Percentiles rank a stretch among this genome's conserved stretches.
Evolutionary conservation across 371 early-diverging fungal genomes (phyloP).

Genomic region (Pancytospora epiphaga): DNA sequence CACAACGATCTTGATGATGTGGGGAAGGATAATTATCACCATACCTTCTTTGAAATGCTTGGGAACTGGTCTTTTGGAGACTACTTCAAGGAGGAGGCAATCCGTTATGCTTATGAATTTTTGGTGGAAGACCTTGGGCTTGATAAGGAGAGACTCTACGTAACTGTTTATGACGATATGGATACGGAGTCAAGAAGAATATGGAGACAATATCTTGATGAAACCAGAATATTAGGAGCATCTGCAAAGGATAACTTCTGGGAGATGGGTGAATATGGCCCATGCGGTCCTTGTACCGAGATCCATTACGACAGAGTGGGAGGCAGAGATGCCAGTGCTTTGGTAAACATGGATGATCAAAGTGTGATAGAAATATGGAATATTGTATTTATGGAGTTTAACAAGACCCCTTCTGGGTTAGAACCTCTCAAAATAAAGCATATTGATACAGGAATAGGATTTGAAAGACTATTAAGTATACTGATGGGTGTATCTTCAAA

Average conservation of each 20-base stretch:
- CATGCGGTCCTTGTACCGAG: conserved; percentile 99
- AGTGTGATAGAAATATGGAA: conserved; percentile 99
- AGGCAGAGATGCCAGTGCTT: conserved; percentile 71
- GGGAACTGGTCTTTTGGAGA: conserved; percentile 99
- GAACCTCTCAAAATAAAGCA: conserved; percentile 82
- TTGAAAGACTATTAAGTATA: conserved; percentile 88
- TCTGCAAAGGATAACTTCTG: conserved; percentile 94
- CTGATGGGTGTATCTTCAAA: conserved; percentile 88
- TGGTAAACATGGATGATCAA: conserved; percentile 97
- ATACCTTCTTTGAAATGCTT: conserved; percentile 99
- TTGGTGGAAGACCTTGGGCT: conserved; percentile 77
- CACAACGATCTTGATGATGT: conserved; percentile 99
- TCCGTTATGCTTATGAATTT: conserved; percentile 80
- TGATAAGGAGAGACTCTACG: conserved; percentile 77
- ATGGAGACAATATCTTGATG: conserved; percentile 78
- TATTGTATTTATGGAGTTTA: conserved; percentile 97
- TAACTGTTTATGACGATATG: conserved; percentile 92
- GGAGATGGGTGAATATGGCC: conserved; percentile 99
- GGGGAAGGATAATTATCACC: conserved; percentile 97
- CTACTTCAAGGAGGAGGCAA: conserved; percentile 92
- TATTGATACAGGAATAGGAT: conserved; percentile 97
- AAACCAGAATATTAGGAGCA: conserved; percentile 73
- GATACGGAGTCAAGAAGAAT: conserved; percentile 81
- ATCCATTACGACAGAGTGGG: conserved; percentile 97
- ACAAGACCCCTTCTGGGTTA: conserved; percentile 84